phyloP scores from a whole-genome alignment of 768 basidiomycete species.

The Amanita molliuscula region DNA sequence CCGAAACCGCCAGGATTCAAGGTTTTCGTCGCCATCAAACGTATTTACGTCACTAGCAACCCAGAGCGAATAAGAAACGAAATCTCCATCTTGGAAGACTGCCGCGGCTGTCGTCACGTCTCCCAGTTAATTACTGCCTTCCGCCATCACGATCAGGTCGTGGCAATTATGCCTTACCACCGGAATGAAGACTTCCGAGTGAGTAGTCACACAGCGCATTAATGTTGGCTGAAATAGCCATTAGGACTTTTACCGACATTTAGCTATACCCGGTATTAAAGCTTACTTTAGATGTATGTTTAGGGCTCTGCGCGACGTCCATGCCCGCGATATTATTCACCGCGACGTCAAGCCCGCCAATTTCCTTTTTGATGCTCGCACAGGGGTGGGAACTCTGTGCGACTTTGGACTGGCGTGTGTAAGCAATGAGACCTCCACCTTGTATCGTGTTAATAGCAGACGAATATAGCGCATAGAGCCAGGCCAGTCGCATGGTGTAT shows the following conservation, averaged over 20 bases:
- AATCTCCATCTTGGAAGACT: constrained; percentile 79
- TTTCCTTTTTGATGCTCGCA: constrained; percentile 84
- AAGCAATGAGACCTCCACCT: constrained; percentile 15
- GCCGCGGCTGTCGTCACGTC: constrained; percentile 76
- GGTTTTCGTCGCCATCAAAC: constrained; percentile 87
- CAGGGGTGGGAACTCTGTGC: constrained; percentile 76
- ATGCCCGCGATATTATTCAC: constrained; percentile 81
- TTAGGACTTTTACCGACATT: constrained; percentile 67
- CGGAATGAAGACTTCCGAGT: constrained; percentile 91
- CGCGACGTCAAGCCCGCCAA: constrained; percentile 98
- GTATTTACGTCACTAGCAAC: constrained; percentile 94
- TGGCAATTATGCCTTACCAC: constrained; percentile 90
- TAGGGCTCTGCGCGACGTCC: constrained; percentile 82
- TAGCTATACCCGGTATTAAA: constrained; percentile 72
- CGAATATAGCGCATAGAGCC: constrained; percentile 44
- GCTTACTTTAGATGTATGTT: constrained; percentile 87
- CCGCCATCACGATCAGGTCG: constrained; percentile 82
- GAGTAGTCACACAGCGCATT: constrained; percentile 19
- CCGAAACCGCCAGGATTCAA: constrained; percentile 32
- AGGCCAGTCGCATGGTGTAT: constrained; percentile 38
- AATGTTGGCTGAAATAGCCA: background rate
- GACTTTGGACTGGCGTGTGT: constrained; percentile 97
- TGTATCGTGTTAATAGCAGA: background rate
- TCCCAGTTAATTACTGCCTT: constrained; percentile 95
- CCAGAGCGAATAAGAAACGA: constrained; percentile 92